phyloP scores from a whole-genome alignment of 129 eudicot genomes.

The Logfia minima region DNA sequence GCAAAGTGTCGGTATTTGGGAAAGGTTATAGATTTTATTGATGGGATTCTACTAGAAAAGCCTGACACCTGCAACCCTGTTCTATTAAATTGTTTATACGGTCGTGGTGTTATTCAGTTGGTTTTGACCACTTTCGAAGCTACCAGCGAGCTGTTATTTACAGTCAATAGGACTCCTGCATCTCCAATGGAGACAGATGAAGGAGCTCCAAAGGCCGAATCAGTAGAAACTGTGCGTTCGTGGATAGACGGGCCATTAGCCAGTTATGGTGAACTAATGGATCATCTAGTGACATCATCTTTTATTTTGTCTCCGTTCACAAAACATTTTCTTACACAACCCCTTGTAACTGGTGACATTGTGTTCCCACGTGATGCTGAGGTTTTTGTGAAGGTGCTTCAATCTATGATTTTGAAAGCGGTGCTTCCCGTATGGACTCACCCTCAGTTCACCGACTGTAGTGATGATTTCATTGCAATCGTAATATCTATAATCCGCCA shows the following conservation, averaged over 20 bases:
- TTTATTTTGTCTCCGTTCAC: slow-evolving; percentile 79
- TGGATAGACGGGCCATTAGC: slow-evolving; percentile 89
- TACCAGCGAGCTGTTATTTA: slow-evolving; percentile 84
- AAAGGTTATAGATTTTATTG: slow-evolving; percentile 82
- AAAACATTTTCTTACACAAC: slow-evolving; percentile 85
- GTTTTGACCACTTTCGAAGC: slow-evolving; percentile 94
- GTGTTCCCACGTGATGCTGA: slow-evolving; percentile 85
- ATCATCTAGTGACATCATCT: slow-evolving; percentile 89
- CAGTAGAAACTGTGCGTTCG: slow-evolving; percentile 56
- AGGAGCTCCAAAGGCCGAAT: slow-evolving; percentile 47
- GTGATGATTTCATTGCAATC: slow-evolving; percentile 65
- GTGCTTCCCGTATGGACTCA: slow-evolving; percentile 92
- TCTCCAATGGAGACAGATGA: slow-evolving; percentile 98
- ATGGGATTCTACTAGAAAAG: slow-evolving; percentile 74
- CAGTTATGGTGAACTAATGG: slow-evolving; percentile 87
- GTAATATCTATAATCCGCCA: slow-evolving; percentile 74
- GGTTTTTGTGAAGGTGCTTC: slow-evolving; percentile 81
- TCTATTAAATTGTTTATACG: slow-evolving; percentile 74
- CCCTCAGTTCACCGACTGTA: slow-evolving; percentile 76
- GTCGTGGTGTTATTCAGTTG: slow-evolving; percentile 74
- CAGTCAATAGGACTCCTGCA: slow-evolving; percentile 75
- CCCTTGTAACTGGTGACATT: slow-evolving; percentile 63
- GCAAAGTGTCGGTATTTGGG: slow-evolving; percentile 90
- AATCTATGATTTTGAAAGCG: slow-evolving; percentile 78
- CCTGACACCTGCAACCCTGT: slow-evolving; percentile 87